Conservation (phyloP, 2,329 filamentous ascomycete species). For the Macrophomina tecta region DNA sequence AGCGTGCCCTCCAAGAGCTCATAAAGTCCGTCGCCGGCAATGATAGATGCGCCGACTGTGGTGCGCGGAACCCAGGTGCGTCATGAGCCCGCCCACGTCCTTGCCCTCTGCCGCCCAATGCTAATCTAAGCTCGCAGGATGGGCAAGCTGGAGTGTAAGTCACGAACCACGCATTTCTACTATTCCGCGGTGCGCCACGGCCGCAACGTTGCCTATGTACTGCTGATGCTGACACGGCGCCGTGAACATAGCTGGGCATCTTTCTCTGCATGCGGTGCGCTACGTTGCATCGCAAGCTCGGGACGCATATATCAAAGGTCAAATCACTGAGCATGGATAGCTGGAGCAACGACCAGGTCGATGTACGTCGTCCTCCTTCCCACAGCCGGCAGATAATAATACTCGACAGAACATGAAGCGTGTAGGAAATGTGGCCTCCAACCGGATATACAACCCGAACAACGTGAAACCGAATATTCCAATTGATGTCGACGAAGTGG, state of each 20-base stretch:
- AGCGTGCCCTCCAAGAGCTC: constrained; percentile 87
- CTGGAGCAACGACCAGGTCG: constrained; percentile 94
- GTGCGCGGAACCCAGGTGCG: constrained; percentile 87
- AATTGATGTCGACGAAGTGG: constrained; percentile 88
- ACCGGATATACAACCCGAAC: constrained; percentile 86
- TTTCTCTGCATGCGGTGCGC: constrained; percentile 99
- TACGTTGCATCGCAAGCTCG: constrained; percentile 91
- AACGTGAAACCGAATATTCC: constrained; percentile 84
- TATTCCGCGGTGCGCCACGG: not conserved
- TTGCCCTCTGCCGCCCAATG: constrained; percentile 10
- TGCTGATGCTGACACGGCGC: constrained; percentile 16
- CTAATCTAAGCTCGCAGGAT: constrained; percentile 62
- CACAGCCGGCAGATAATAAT: constrained; percentile 29
- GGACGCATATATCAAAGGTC: constrained; percentile 97
- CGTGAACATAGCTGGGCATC: constrained; percentile 73
- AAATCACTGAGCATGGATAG: constrained; percentile 99
- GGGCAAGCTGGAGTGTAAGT: constrained; percentile 96
- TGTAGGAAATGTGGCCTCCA: constrained; percentile 84
- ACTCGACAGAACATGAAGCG: constrained; percentile 83
- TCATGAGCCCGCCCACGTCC: constrained; percentile 30
- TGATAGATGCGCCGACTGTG: constrained; percentile 91
- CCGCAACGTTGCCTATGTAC: not conserved
- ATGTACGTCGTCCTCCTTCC: constrained; percentile 65
- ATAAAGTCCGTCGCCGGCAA: constrained; percentile 86
- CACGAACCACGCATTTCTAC: not conserved